Conservation (phyloP, 2,329 filamentous ascomycete species). For the Cucurbitaria berberidis region DNA sequence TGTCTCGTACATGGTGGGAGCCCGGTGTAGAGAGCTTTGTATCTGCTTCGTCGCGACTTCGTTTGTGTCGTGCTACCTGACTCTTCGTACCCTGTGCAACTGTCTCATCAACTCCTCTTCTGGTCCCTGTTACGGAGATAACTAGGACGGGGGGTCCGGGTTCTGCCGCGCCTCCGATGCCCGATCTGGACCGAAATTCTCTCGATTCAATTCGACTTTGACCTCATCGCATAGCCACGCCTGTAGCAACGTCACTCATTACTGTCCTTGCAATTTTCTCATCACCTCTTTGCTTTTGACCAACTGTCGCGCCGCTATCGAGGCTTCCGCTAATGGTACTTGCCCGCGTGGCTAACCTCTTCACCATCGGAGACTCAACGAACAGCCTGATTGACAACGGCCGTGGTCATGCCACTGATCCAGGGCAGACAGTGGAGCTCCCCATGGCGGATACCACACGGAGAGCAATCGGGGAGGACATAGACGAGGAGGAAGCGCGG, state of each 20-base stretch:
- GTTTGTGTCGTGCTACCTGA: too few species aligned
- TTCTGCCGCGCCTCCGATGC: conserved; percentile 6
- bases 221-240: conserved; percentile 22
- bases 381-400: conserved; percentile 50
- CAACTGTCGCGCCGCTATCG: conserved; percentile 19
- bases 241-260: conserved; percentile 32
- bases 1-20: too few species aligned
- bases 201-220: conserved; percentile 13
- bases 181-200: conserved; percentile 43
- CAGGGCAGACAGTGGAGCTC: conserved; percentile 32
- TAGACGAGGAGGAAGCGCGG: conserved; percentile 52
- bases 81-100: too few species aligned
- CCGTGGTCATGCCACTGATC: conserved; percentile 24
- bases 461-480: conserved; percentile 28
- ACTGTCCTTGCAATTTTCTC: conserved; percentile 9
- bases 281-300: conserved; percentile 1
- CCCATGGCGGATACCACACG: conserved; percentile 27
- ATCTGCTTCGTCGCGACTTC: too few species aligned
- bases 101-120: not conserved
- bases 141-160: conserved; percentile 15
- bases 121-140: conserved; percentile 9
- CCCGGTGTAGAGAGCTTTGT: too few species aligned
- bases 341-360: conserved; percentile 57
- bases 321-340: conserved; percentile 54
- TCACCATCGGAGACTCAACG: conserved; percentile 45